phyloP scores from a whole-genome alignment of 306 rosid genomes.

The Clitoria ternatea region DNA sequence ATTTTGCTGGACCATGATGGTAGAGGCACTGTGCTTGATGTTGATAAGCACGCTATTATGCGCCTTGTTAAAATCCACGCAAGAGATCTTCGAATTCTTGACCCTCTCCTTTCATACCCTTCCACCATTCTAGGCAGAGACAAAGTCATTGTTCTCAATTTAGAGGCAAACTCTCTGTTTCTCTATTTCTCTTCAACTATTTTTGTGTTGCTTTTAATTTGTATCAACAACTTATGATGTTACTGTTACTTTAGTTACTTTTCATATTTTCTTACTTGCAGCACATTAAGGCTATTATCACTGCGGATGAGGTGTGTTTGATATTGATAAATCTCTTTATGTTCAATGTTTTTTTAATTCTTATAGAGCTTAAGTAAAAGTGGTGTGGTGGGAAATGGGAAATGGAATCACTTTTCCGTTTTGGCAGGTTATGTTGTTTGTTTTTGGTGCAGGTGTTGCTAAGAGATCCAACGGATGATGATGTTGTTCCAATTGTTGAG shows the following conservation, averaged over 20 bases:
- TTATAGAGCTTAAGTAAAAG: background rate
- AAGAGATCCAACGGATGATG: slow-evolving; percentile 71
- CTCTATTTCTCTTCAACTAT: background rate
- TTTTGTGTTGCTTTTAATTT: background rate
- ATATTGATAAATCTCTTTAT: background rate
- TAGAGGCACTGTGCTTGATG: slow-evolving; percentile 44
- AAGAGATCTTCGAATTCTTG: slow-evolving; percentile 79
- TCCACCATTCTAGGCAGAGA: slow-evolving; percentile 77
- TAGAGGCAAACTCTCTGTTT: slow-evolving; percentile 48
- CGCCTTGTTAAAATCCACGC: slow-evolving; percentile 64
- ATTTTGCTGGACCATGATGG: slow-evolving; percentile 55
- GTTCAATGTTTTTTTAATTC: background rate
- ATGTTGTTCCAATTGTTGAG: slow-evolving; percentile 59
- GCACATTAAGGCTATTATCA: slow-evolving; percentile 86
- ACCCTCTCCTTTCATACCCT: slow-evolving; percentile 71
- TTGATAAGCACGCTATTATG: slow-evolving; percentile 76
- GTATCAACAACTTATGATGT: background rate
- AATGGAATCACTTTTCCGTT: background rate
- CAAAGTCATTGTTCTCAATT: slow-evolving; percentile 75
- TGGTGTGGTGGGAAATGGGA: too few species aligned
- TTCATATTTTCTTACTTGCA: slow-evolving; percentile 32
- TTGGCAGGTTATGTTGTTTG: background rate
- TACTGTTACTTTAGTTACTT: background rate
- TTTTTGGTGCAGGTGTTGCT: slow-evolving; percentile 48
- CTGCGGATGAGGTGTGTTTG: slow-evolving; percentile 64